Evolutionary conservation across 495 filamentous ascomycete species (phyloP), one percentile per base, ranked within the genome.

Genomic region (Arthonia radiata): DNA sequence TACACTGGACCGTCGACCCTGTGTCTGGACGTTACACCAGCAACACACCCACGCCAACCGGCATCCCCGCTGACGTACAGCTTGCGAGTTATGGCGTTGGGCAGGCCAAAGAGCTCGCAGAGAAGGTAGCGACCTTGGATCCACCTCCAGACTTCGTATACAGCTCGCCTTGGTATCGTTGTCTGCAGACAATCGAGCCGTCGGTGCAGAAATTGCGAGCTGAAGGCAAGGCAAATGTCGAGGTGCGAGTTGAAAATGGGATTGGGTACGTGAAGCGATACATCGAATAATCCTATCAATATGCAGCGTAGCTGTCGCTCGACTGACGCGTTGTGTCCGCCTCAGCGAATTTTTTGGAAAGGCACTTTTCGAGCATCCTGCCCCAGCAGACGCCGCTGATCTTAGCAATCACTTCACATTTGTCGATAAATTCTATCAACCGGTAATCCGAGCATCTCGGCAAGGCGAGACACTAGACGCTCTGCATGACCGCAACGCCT

Each of bases 81-180:
- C 59, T 97, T 18, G 71, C 82, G 13, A 67, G 72, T 5, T 65
- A 94, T 35, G 86, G 86, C 29, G 72, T 82, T 14, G 56, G 61
- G 8, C 86, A 97, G 49, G 61, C 77, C n/a, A 53, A 67, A 24
- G 67, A 93, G 46, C 63, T 94, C 15, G 76, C 64, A 6, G 48
- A 46, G 3, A 57, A 79, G 24, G 48, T 93, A 14, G 23, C 46
- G n/a, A 43, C 44, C 3, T 40, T 71, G 3, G 43, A 67, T 13
- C 72, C 79, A 7, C 59, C 69, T 18, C 56, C 75, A 27, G 71
- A 81, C 14, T 58, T 64, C 28, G 52, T 93, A 37, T 93, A 91
- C 53, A 70, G 59, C 9, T 78, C 69, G 33, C 78, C 80, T 9
- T 93, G 82, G 41, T 94, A 90, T 47, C 65, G 86, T 29, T 97